Base-by-base conservation (phyloP, 768 basidiomycete genomes). In the Floccularia luteovirens region DNA sequence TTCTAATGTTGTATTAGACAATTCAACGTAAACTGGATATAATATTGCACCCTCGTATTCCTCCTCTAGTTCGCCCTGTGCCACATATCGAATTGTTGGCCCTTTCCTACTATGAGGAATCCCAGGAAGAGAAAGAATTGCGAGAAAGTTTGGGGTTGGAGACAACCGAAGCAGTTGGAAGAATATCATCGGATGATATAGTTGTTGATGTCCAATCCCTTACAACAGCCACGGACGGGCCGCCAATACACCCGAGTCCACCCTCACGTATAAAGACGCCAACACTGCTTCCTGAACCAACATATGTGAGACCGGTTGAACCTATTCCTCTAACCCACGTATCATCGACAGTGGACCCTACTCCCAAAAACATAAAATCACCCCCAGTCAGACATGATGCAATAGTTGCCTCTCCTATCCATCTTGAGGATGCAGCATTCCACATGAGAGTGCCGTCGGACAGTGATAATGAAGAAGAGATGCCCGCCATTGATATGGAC, bases 1-100 rank as follows among this genome's bases (percentile, higher is more conserved):
- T 24, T 12, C 43, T 16, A 42, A 25, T 16, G 21, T 36, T 28
- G 10, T 38, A 21, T 39, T 45, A 57, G 49, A 51, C 51, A 19
- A 21, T 24, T 5, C 59, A 68, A 44, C 60, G 51, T 16, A 60
- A 61, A 24, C 51, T 84, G 34, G 84, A 86, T 42, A 54, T 80
- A 20, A 60, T 90, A 17, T 53, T 92, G 8, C 90, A 91, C 50
- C 88, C 89, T 33, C 80, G 87, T 16, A 67, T 85, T 3, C 90
- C 90, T 6, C 83, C 88, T 5, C 59, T 87, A 10, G 66, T 88
- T 39, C 77, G 82, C 32, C 68, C 81, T 3, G 56, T 84, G 42
- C 84, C 86, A 12, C 65, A 72, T 22, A 53, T 83, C 8, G 83
- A 83, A 45, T 57, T 68, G 1, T 53, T 88, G 12, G 70, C 79